Evolutionary conservation across 106 monocot species (phyloP), one percentile per base, ranked within the genome.

Genomic region (Hemerocallis citrina): DNA sequence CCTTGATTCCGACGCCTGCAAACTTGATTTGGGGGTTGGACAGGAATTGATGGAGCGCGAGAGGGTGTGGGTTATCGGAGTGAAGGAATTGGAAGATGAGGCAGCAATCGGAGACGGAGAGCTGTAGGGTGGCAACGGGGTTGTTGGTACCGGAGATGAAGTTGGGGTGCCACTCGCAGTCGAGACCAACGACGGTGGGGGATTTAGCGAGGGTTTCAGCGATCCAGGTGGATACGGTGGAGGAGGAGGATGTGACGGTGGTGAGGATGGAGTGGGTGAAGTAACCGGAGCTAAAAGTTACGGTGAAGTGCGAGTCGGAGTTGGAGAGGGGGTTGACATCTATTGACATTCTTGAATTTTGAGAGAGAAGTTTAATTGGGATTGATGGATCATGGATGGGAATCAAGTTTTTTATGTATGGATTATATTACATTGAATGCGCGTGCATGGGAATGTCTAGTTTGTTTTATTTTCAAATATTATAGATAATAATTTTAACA

Each of bases 91-190:
- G 75, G 68, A 79, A 84, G 42, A 84, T 7, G 56, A 84, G 75
- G 70, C 85, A 85, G 47, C 74, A 73, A 42, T 56, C 63, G 45
- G 74, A 77, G 49, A 72, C 75, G 72, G 75, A 84, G 68, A 84
- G 59, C 75, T 84, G 84, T 55, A 84, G 71, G 52, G 79, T 9
- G 31, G 84, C 74, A 34, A 73, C 68, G 9, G 75, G 79, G 71
- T 84, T 75, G 29, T 68, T 45, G 23, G 21, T 6, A 4, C 3
- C n/a, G 3, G 60, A 28, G 38, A 41, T 29, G 75, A 23, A 61
- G 65, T 14, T 38, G 51, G 79, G 84, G 42, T 67, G 84, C 84
- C 84, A 84, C 61, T 84, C 84, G 68, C 47, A 31, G 49, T 84
- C 79, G 29, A 84, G 68, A 47, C 84, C 84, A 36, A 84, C 75